phyloP scores from a whole-genome alignment of 495 filamentous ascomycete species.

The Aspergillus nanangensis region DNA sequence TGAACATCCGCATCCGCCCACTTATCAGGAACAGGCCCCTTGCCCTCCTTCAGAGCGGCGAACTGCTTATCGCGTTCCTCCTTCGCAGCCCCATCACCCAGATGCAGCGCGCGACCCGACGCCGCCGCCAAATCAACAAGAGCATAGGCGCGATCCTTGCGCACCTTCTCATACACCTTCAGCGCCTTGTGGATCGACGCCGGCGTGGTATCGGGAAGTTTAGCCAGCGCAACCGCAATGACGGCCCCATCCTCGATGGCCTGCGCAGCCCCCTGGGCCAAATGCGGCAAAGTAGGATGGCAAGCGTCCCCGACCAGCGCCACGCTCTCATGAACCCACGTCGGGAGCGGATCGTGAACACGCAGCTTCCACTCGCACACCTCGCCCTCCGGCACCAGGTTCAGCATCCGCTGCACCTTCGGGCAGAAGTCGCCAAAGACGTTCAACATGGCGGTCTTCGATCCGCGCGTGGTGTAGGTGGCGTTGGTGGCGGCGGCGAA shows the following conservation, averaged over 20 bases:
- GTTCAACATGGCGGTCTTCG: constrained; percentile 61
- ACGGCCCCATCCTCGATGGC: constrained; percentile 78
- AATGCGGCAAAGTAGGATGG: constrained; percentile 73
- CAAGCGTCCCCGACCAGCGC: constrained; percentile 76
- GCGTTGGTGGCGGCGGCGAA: constrained; percentile 68
- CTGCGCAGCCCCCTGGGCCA: constrained; percentile 80
- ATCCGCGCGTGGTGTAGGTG: constrained; percentile 71
- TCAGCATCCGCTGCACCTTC: constrained; percentile 65
- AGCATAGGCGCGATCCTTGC: constrained; percentile 64
- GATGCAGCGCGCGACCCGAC: constrained; percentile 62
- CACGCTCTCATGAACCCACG: constrained; percentile 62
- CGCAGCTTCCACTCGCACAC: constrained; percentile 81
- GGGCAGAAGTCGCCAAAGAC: constrained; percentile 70
- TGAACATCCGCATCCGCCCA: constrained; percentile 80
- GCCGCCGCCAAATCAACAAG: constrained; percentile 69
- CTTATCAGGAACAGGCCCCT: constrained; percentile 65
- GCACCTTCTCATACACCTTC: constrained; percentile 64
- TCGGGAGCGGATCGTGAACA: constrained; percentile 62
- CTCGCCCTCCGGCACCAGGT: constrained; percentile 74
- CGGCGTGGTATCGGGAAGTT: constrained; percentile 47
- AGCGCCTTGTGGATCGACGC: constrained; percentile 60
- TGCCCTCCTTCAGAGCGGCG: constrained; percentile 53
- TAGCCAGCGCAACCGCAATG: constrained; percentile 58
- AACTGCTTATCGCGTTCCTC: constrained; percentile 73
- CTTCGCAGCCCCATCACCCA: constrained; percentile 71